phyloP scores from a whole-genome alignment of 2,329 filamentous ascomycete species.

The Aschersonia sp. region DNA sequence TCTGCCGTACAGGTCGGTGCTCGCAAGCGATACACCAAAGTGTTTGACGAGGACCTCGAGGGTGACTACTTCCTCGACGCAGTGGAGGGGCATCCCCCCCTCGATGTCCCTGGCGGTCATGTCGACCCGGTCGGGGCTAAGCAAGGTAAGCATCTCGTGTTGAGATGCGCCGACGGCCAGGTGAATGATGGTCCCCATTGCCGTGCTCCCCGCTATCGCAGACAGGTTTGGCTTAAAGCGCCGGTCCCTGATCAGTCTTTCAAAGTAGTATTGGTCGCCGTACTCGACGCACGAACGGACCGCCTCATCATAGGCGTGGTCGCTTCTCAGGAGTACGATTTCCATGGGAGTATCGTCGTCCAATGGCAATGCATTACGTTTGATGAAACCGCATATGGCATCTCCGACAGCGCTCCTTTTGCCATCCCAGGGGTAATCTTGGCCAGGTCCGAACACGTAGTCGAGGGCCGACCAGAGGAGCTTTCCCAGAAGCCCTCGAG shows the following conservation, averaged over 20 bases:
- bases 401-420: background rate
- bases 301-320: conserved; percentile 6
- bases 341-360: background rate
- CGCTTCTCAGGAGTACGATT: conserved; percentile 5
- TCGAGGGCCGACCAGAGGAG: conserved; percentile 1
- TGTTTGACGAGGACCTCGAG: conserved; percentile 13
- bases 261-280: conserved; percentile 11
- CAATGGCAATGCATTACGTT: conserved; percentile 6
- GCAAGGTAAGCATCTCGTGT: conserved; percentile 12
- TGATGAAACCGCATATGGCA: background rate
- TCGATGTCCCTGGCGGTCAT: conserved; percentile 12
- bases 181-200: conserved; percentile 15
- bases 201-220: conserved; percentile 2
- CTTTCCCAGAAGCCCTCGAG: background rate
- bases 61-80: conserved; percentile 12
- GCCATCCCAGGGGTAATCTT: conserved; percentile 1
- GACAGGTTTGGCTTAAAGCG: conserved; percentile 16
- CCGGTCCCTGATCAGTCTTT: conserved; percentile 13
- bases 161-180: conserved; percentile 13
- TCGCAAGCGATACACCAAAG: conserved; percentile 13
- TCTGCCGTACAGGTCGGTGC: conserved; percentile 14
- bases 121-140: conserved; percentile 14
- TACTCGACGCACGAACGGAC: conserved; percentile 6
- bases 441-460: background rate
- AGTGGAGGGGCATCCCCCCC: conserved; percentile 21